Evolutionary conservation across 2,329 filamentous ascomycete genomes (phyloP), one percentile per base, ranked within the genome.

Genomic region (Calonectria hongkongensis): DNA sequence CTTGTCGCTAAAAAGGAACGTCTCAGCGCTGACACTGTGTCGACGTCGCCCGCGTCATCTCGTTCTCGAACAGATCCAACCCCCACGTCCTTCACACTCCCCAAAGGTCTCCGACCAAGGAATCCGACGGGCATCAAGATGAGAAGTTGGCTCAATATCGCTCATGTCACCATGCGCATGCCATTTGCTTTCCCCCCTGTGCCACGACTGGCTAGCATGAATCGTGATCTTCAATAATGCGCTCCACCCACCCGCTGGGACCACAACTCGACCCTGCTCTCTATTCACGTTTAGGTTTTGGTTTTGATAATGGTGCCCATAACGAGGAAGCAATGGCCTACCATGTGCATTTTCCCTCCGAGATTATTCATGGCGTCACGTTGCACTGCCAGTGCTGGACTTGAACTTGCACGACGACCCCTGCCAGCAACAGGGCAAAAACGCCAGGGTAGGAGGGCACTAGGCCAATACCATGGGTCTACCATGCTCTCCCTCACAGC

Each of bases 61-160:
- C 25, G 64, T 68, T 71, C 64, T 56, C 54, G 64, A 71, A 68
- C 56, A 63, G 39, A 18, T 36, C 36, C 45, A 39, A 68, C 64
- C 69, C 69, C 69, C 69, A 71, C 69, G 69, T 47, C 50, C 54
- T 64, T 28, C 54, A 51, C 63, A 33, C 36, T 43, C 47, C 25
- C 25, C 45, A 56, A 16, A 58, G 39, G 47, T 39, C 50, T 70
- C 50, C 65, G 64, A 56, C 54, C 28, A 33, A 39, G 63, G 50
- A 63, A 68, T 50, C 48, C 28, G 30, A 47, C 36, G n/a, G 12
- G 10, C 54, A 25, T 18, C 18, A 21, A 25, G 36, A 48, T 48
- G 9, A 9, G 39, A 48, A 33, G 21, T 60, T 21, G 48, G 47
- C 27, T 41, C 43, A 66, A 48, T 33, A 18, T 41, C 36, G 13